Evolutionary conservation across 108 stramenopile genomes (phyloP).

Genomic region (Schizochytrium sp.): DNA sequence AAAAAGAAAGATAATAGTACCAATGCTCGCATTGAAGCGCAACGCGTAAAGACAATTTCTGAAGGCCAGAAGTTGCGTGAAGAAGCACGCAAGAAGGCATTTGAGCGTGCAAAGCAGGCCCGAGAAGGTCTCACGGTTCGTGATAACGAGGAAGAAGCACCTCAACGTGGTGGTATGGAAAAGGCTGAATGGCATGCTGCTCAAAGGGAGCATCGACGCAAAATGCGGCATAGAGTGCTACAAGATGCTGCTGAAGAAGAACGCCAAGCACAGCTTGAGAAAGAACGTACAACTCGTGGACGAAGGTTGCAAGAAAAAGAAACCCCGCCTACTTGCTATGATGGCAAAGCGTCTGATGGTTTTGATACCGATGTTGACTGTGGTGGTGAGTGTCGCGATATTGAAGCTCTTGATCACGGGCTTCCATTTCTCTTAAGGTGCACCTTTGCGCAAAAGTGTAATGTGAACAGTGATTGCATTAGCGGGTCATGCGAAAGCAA

Average conservation of each 20-base stretch:
- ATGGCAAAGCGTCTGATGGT: neutral
- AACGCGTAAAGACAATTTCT: neutral
- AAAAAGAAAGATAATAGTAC: too few relatives aligned
- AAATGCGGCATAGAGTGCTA: neutral
- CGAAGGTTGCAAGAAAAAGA: neutral
- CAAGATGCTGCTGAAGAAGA: neutral
- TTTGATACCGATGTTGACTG: constrained; percentile 49
- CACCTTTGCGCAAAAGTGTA: neutral
- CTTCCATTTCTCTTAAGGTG: neutral
- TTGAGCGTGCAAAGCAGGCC: constrained; percentile 21
- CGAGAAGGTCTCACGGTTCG: too few relatives aligned
- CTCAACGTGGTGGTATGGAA: neutral
- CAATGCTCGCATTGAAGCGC: neutral
- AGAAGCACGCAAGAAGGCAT: neutral
- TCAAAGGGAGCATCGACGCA: neutral
- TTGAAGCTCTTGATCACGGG: neutral
- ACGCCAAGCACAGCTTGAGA: neutral
- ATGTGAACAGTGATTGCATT: neutral
- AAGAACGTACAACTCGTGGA: neutral
- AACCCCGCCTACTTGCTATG: neutral
- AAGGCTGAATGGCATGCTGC: neutral
- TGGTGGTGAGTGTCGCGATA: constrained; percentile 26
- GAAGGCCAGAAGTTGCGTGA: constrained; percentile 32
- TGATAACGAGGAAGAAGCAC: neutral
- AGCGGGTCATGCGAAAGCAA: neutral